phyloP scores from a whole-genome alignment of 2,329 filamentous ascomycete genomes.

The Periconia digitata region DNA sequence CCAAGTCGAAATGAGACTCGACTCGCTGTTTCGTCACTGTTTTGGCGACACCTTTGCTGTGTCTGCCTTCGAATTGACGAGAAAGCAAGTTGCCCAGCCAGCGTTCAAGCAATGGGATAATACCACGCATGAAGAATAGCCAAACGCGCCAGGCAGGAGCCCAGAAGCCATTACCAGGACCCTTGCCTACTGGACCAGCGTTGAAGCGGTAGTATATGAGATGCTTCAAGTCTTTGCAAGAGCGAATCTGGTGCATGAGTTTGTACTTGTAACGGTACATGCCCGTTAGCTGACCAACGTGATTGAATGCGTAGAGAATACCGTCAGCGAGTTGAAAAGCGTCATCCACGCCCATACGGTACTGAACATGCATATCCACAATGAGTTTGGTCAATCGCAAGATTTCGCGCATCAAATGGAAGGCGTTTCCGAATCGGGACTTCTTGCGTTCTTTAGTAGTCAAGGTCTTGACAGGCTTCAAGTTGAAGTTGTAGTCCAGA shows the following conservation, averaged over 20 bases:
- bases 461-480: conserved; percentile 97
- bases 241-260: conserved; percentile 98
- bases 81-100: conserved; percentile 97
- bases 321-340: conserved; percentile 98
- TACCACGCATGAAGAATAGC: conserved; percentile 99
- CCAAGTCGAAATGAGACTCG: conserved; percentile 96
- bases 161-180: conserved; percentile 98
- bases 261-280: conserved; percentile 99
- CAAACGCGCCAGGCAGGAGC: conserved; percentile 97
- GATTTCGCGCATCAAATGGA: conserved; percentile 98
- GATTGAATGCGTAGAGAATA: conserved; percentile 99
- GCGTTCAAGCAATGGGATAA: conserved; percentile 92
- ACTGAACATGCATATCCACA: conserved; percentile 97
- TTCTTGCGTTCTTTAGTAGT: conserved; percentile 99
- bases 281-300: conserved; percentile 94
- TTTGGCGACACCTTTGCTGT: conserved; percentile 98
- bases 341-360: conserved; percentile 95
- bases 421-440: conserved; percentile 97
- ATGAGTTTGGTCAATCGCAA: conserved; percentile 94
- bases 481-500: conserved; percentile 98
- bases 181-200: conserved; percentile 93
- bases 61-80: conserved; percentile 95
- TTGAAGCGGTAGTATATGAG: conserved; percentile 99
- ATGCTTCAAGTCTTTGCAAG: conserved; percentile 98
- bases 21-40: conserved; percentile 99